Base-by-base conservation (phyloP, 345 rosid species). In the Noccaea bulbosa region DNA sequence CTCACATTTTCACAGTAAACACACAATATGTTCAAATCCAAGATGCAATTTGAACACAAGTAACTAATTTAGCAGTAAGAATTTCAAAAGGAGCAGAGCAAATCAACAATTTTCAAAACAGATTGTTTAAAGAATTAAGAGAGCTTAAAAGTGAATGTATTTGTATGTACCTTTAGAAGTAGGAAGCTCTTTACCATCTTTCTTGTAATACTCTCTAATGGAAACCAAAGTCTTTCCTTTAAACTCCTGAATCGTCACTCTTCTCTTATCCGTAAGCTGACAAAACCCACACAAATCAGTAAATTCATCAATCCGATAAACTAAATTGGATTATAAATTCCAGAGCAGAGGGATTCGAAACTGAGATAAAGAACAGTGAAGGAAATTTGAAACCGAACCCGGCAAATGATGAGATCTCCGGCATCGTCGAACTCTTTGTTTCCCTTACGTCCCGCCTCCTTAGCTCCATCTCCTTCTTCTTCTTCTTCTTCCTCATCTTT, bases 121-220 rank as follows among this genome's bases (percentile, higher is more conserved):
- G 30, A 27, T 27, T 27, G 30, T 27, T 27, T 27, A 27, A 27
- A 27, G 30, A 27, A 27, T 1, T 3, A 27, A 27, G 30, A 27
- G 30, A 27, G 30, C 3, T 17, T 3, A 7, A 9, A 20, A 49
- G 34, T 10, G 33, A 22, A n/a, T n/a, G n/a, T n/a, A n/a, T n/a
- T 32, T 14, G 43, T 11, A 39, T 32, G 14, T 73, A 93, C 98
- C 98, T 83, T 90, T 93, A 40, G 97, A 65, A 59, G 85, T 45
- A 58, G 98, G 98, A 69, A 88, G 86, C n/a, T 93, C 97, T 80
- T 83, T 88, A 65, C 91, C 96, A 63, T 84, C 97, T 76, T 87
- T 89, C 16, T 71, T 77, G 62, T 83, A 94, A 54, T 81, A 89
- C 82, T 94, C 97, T 81, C 99, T 81, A 2, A 91, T 89, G 0